phyloP scores from a whole-genome alignment of 495 filamentous ascomycete genomes.

The Penicillium turbatum region DNA sequence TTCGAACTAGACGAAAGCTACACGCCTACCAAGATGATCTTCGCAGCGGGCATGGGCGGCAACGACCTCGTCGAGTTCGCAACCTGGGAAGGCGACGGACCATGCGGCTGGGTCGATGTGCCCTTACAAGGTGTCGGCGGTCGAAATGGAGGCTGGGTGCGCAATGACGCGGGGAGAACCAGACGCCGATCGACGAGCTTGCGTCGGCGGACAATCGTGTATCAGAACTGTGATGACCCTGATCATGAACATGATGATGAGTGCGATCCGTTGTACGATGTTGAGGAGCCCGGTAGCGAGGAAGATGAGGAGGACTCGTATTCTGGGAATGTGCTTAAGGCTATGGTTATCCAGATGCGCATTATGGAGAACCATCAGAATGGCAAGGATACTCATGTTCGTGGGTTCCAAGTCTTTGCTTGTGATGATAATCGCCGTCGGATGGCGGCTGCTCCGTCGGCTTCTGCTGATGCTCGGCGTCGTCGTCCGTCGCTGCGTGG shows the following conservation, averaged over 20 bases:
- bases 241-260: slow-evolving; percentile 1
- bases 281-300: slow-evolving; percentile 7
- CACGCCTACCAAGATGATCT: slow-evolving; percentile 88
- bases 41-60: slow-evolving; percentile 78
- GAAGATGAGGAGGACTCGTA: slow-evolving; percentile 37
- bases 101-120: slow-evolving; percentile 87
- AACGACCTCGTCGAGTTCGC: slow-evolving; percentile 84
- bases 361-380: slow-evolving; percentile 98
- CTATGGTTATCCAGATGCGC: slow-evolving; percentile 79
- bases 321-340: slow-evolving; percentile 68
- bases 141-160: slow-evolving; percentile 39
- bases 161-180: slow-evolving; percentile 10
- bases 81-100: slow-evolving; percentile 68
- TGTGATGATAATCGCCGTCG: slow-evolving; percentile 51
- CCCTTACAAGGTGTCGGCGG: slow-evolving; percentile 63
- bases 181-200: slow-evolving; percentile 11
- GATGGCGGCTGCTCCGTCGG: slow-evolving; percentile 33
- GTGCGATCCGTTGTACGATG: neutral
- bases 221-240: slow-evolving; percentile 2
- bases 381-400: slow-evolving; percentile 95
- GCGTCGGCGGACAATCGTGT: slow-evolving; percentile 2
- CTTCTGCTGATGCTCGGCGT: slow-evolving; percentile 33
- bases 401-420: slow-evolving; percentile 88
- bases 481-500: slow-evolving; percentile 31
- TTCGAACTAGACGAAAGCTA: slow-evolving; percentile 91